Conservation (phyloP, 2,329 filamentous ascomycete species). For the Aspergillus phoenicis region DNA sequence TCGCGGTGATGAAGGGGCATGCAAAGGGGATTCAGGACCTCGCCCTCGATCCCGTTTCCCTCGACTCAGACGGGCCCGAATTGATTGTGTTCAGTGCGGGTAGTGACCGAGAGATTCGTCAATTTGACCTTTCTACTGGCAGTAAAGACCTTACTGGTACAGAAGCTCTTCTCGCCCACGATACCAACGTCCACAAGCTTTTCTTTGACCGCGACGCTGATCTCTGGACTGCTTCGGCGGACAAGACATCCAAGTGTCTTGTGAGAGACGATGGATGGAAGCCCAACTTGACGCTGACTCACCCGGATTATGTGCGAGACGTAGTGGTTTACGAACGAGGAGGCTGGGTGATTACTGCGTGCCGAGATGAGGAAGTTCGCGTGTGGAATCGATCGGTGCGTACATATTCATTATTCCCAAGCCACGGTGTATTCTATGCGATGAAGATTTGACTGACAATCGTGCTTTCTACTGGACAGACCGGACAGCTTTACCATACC, state of each 20-base stretch:
- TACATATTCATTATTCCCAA: constrained; percentile 3
- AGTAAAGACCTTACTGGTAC: constrained; percentile 56
- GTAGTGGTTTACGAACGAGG: constrained; percentile 70
- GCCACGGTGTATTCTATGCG: background rate
- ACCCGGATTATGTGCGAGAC: constrained; percentile 89
- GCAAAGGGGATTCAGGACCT: constrained; percentile 78
- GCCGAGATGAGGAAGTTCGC: constrained; percentile 86
- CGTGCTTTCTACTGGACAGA: constrained; percentile 39
- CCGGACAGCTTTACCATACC: constrained; percentile 71
- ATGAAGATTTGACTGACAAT: background rate
- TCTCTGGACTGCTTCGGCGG: constrained; percentile 90
- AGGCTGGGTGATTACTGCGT: constrained; percentile 81
- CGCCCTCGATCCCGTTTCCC: constrained; percentile 69
- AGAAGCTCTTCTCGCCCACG: constrained; percentile 73
- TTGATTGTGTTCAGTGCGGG: constrained; percentile 75
- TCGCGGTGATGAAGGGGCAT: constrained; percentile 79
- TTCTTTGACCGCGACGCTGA: constrained; percentile 73
- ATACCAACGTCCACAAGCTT: constrained; percentile 85
- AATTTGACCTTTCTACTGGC: constrained; percentile 51
- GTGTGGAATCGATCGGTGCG: constrained; percentile 73
- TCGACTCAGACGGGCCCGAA: constrained; percentile 40
- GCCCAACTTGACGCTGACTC: constrained; percentile 70
- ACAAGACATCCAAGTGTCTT: constrained; percentile 83
- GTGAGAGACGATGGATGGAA: constrained; percentile 69
- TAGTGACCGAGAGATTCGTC: constrained; percentile 76